Evolutionary conservation across 1,284 basidiomycete species (phyloP).

Genomic region (Mycena citricolor): DNA sequence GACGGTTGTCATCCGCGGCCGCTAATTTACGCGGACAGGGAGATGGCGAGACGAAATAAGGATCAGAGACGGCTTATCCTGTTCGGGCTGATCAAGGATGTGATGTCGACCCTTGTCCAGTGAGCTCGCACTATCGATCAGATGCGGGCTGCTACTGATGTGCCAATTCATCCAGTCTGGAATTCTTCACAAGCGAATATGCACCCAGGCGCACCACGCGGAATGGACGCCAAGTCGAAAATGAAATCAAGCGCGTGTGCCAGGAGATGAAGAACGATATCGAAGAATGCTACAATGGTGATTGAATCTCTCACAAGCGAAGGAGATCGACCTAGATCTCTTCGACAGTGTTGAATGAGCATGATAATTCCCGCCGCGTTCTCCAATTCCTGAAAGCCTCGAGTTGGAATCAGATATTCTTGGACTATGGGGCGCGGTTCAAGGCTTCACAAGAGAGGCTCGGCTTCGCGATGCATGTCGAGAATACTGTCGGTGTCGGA

Average conservation of each 20-base stretch:
- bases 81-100: constrained; percentile 5
- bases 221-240: not conserved
- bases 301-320: too few relatives aligned
- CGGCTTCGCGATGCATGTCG: constrained; percentile 4
- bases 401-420: not conserved
- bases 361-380: too few relatives aligned
- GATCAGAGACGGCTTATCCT: not conserved
- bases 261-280: constrained; percentile 4
- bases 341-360: too few relatives aligned
- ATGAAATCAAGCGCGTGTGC: not conserved
- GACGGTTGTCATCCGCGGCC: not conserved
- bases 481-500: constrained; percentile 1
- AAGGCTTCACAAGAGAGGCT: constrained; percentile 1
- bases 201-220: constrained; percentile 1
- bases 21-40: not conserved
- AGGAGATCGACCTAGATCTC: too few relatives aligned
- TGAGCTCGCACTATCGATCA: not conserved
- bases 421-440: constrained; percentile 7
- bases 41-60: constrained; percentile 1
- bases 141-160: too few relatives aligned
- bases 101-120: constrained; percentile 1
- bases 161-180: not conserved
- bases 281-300: constrained; percentile 1
- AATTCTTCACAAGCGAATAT: constrained; percentile 2
- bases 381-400: not conserved